These are phyloP conservation scores for Stagonosporopsis rhizophila DNA, from an alignment of 2,329 filamentous ascomycete species.

Conservation along the genomic window DNA sequence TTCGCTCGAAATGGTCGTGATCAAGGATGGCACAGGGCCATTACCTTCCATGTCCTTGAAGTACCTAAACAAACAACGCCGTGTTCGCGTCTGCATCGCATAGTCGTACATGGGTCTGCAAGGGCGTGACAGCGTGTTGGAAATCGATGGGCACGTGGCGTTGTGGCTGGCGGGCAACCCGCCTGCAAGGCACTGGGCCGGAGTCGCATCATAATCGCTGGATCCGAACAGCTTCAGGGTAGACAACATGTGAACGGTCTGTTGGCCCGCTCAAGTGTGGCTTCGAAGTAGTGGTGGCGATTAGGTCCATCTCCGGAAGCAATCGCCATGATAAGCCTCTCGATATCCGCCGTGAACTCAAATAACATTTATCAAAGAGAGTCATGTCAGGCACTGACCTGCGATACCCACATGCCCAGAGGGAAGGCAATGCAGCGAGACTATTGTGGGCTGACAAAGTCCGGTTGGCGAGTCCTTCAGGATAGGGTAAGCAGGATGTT, in stretches of 20 bases:
- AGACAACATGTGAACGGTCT: background rate
- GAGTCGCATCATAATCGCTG: background rate
- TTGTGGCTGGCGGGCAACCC: constrained; percentile 18
- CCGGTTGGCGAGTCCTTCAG: background rate
- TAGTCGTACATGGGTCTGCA: constrained; percentile 10
- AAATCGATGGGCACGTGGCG: constrained; percentile 12
- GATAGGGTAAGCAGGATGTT: background rate
- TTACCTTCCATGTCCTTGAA: background rate
- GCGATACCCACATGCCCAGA: background rate
- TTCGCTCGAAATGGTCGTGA: background rate
- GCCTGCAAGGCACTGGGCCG: constrained; percentile 13
- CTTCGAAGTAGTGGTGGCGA: background rate
- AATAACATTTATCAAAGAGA: background rate
- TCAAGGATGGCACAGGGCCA: background rate
- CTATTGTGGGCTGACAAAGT: background rate
- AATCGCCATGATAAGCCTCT: background rate
- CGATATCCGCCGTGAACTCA: background rate
- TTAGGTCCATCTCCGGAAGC: background rate
- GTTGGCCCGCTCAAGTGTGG: background rate
- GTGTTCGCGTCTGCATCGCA: constrained; percentile 1
- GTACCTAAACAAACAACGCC: constrained; percentile 4
- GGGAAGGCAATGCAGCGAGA: background rate
- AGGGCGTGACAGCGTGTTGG: constrained; percentile 1
- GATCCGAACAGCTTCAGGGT: background rate
- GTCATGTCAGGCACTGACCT: background rate